phyloP scores from a whole-genome alignment of 768 basidiomycete genomes.

The Ramaria rubella region DNA sequence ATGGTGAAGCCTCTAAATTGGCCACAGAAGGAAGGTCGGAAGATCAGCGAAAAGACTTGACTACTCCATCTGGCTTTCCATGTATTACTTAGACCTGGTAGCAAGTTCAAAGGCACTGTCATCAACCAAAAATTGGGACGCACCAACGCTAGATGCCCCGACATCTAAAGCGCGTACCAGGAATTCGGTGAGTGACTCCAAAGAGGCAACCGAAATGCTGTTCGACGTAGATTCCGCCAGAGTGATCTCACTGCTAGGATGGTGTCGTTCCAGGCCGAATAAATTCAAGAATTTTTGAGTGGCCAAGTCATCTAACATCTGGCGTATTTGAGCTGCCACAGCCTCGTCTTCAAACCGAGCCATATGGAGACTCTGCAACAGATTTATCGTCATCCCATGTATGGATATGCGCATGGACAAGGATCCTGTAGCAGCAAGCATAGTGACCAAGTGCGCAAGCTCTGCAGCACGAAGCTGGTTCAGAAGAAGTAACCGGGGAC shows the following conservation, averaged over 20 bases:
- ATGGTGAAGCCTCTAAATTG: constrained; percentile 83
- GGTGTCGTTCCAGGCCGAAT: constrained; percentile 68
- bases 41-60: constrained; percentile 77
- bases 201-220: constrained; percentile 49
- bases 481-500: constrained; percentile 52
- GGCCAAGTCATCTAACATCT: constrained; percentile 56
- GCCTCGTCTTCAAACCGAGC: constrained; percentile 52
- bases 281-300: constrained; percentile 50
- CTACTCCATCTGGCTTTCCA: constrained; percentile 96
- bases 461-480: constrained; percentile 81
- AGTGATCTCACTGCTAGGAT: constrained; percentile 62
- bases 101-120: constrained; percentile 8
- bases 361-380: constrained; percentile 69
- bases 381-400: constrained; percentile 75
- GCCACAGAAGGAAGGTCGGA: constrained; percentile 82
- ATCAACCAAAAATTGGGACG: constrained; percentile 16
- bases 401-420: constrained; percentile 70
- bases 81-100: constrained; percentile 65
- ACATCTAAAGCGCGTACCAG: constrained; percentile 58
- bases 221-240: constrained; percentile 48
- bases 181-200: constrained; percentile 59
- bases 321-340: constrained; percentile 48
- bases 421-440: constrained; percentile 63
- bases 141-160: constrained; percentile 65
- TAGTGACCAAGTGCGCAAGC: constrained; percentile 67